Base-by-base conservation (phyloP, 2,329 filamentous ascomycete species). In the Paecilomyces dactylethromorphus region DNA sequence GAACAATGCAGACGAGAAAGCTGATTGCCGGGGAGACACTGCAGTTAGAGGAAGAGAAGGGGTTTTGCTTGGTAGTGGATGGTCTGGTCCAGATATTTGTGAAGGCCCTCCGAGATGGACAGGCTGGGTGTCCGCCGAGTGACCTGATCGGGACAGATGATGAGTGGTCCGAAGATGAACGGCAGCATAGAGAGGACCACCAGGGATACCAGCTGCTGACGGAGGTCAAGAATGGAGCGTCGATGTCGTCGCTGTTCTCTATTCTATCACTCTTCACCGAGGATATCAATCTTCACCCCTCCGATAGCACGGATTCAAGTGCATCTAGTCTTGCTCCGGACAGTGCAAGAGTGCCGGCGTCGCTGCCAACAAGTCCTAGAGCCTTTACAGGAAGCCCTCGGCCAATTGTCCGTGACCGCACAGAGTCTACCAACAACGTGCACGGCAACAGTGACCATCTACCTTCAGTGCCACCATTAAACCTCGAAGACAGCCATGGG, bases 171-270 rank as follows among this genome's bases (percentile, higher is more conserved):
- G 83, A 83, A 60, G 88, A 90, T n/a, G 88, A 91, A n/a, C 87
- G 88, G 29, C 78, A 82, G 50, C 76, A 79, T 49, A 56, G 21
- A 26, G 76, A 81, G 32, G 84, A 83, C 7, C 87, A 90, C 58
- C 92, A 96, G 71, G 90, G 89, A 32, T 99, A 99, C 69, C 94
- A 97, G 71, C 82, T 99, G 45, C 81, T 99, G 57, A 99, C 94
- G 0, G 95, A 99, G 74, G 93, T 99, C 56, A 95, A 94, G 69
- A 99, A 99, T 68, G 94, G 94, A 13, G 92, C 94, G 1, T 93
- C 95, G 1, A 97, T 99, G 93, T 99, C 94, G 4, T 99, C 94
- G 0, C 77, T 99, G 1, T 99, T 99, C 74, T 97, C 94, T 0
- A 96, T 99, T 65, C 86, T 99, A 76, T 96, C 93, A 1, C 80